Evolutionary conservation across 2,329 filamentous ascomycete genomes (phyloP), one percentile per base, ranked within the genome.

Genomic region (Colletotrichum magnum): DNA sequence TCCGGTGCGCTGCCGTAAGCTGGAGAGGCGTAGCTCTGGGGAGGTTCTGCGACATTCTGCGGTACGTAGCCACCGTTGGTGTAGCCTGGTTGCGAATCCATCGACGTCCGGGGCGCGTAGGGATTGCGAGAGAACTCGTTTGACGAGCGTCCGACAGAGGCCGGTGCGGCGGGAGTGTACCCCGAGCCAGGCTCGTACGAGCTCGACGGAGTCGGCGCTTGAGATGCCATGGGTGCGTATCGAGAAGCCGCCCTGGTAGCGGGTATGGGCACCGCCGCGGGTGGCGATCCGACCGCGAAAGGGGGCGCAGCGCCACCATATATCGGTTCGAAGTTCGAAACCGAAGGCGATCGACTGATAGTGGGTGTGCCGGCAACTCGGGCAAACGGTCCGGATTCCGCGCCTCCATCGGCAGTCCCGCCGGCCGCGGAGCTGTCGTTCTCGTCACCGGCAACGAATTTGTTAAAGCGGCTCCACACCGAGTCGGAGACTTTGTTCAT

Each of bases 401-500:
- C 81, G 58, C 88, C 87, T 41, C 79, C 85, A 52, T 88, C 89
- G 61, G 86, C 86, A 5, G 84, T 84, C 13, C 88, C 84, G 9
- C 85, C 88, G 62, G 86, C 86, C 0, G 88, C 89, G 10, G 85
- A 85, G 41, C 86, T 85, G 59, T 94, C 92, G 60, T 89, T 89
- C 63, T 98, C 95, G 69, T 98, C 95, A 15, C 96, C 97, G 59
- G 93, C 91, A 70, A 99, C 94, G 77, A 99, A 99, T 76, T 94
- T 98, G 81, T 95, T 98, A 82, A 99, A 98, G 68, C 93, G 94
- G 72, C 91, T 94, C 88, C 94, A 95, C 77, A 98, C 90, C 41
- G 93, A 94, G 70, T 93, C 94, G 2, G 95, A 96, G 0, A 98
- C 94, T 80, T 97, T 97, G 79, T 97, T 95, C 88, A 98, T 97